Base-by-base conservation (phyloP, 2,329 filamentous ascomycete species). In the Fusarium austroafricanum region DNA sequence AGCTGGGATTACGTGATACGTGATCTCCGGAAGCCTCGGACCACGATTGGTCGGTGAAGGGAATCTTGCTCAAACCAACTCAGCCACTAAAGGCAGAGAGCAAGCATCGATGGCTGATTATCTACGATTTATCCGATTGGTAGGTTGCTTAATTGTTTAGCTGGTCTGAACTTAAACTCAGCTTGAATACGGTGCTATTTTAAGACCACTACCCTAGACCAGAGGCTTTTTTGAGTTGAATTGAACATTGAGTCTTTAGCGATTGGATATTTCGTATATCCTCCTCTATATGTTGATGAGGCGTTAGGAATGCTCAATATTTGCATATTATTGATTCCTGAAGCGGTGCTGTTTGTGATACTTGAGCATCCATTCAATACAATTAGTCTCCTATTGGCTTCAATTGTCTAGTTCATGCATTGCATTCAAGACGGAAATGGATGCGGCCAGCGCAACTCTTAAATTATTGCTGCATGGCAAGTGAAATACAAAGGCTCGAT, bases 61-160 rank as follows among this genome's bases (percentile, higher is more conserved):
- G 46, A 72, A 73, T 71, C 58, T 59, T 67, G 66, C 71, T 73
- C 71, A 73, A 73, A 73, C 40, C 40, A 31, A 60, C 71, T 61
- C 71, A 69, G 40, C 55, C 56, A 55, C 33, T 10, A 2, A 46
- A 7, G 33, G 23, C 37, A 42, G 31, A 31, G 23, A 26, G n/a
- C 23, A 26, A 26, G 26, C 26, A 26, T 44, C 35, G 28, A 42
- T 9, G 12, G 21, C 39, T 26, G 38, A 26, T 35, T n/a, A 52
- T 33, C 14, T 45, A 10, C 14, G 10, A 10, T 39, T n/a, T 15
- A 23, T 4, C 20, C 35, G 5, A 57, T 49, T 57, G 56, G 52
- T 28, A 45, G 21, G 17, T 33, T 33, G 14, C 14, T 12, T 23
- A 23, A 23, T 6, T 3, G 11, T 52, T 21, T 4, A 17, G 43